Evolutionary conservation across 495 filamentous ascomycete species (phyloP).

Genomic region (Podospora pseudocomata): DNA sequence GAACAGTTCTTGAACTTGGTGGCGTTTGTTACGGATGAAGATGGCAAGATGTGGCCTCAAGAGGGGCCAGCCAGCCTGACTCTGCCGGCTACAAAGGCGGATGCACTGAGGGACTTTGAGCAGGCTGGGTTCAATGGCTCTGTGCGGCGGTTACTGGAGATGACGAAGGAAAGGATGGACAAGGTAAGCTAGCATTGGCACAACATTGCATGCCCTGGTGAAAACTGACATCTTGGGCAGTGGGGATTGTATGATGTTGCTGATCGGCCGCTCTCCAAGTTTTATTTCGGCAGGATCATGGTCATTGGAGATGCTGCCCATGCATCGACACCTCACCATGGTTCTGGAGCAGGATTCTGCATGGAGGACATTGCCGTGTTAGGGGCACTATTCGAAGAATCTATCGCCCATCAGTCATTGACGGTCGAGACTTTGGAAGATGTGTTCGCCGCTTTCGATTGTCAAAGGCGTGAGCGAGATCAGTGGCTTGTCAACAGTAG

Average conservation of each 20-base stretch:
- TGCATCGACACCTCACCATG: slow-evolving; percentile 66
- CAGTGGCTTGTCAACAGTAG: slow-evolving; percentile 45
- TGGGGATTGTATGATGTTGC: slow-evolving; percentile 62
- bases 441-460: slow-evolving; percentile 63
- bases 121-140: slow-evolving; percentile 46
- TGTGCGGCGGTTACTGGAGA: slow-evolving; percentile 31
- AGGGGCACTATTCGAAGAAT: slow-evolving; percentile 50
- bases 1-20: slow-evolving; percentile 57
- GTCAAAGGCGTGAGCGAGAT: slow-evolving; percentile 48
- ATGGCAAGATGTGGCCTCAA: slow-evolving; percentile 24
- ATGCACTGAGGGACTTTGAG: slow-evolving; percentile 53
- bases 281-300: slow-evolving; percentile 51
- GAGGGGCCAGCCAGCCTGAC: neutral
- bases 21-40: slow-evolving; percentile 22
- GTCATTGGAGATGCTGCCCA: slow-evolving; percentile 70
- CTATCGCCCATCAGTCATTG: slow-evolving; percentile 19
- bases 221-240: slow-evolving; percentile 37
- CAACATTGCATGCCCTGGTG: neutral
- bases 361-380: slow-evolving; percentile 66
- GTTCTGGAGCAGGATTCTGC: slow-evolving; percentile 63
- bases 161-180: slow-evolving; percentile 29
- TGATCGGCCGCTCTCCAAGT: slow-evolving; percentile 56
- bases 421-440: slow-evolving; percentile 37
- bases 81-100: slow-evolving; percentile 40
- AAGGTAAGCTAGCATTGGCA: slow-evolving; percentile 1